A percentile compares a stretch with the other conserved stretches of the same genome.
Evolutionary conservation across 2,329 filamentous ascomycete genomes (phyloP).

Genomic region (Onygenales sp.): DNA sequence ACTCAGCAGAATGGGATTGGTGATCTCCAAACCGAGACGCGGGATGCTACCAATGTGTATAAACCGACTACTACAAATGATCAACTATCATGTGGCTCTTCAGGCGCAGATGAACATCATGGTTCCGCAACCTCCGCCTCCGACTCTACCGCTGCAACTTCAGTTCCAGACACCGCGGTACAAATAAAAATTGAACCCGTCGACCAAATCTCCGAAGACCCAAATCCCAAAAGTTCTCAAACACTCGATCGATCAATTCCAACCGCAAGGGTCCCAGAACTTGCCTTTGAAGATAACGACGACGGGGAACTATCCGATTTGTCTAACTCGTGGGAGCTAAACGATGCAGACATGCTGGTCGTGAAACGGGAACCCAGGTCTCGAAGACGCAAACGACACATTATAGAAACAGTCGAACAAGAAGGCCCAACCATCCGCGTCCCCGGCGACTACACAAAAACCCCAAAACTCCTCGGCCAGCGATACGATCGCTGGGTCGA

Average conservation of each 20-base stretch:
- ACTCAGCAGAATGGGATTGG: background rate
- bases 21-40: background rate
- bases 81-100: conserved; percentile 5
- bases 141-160: conserved; percentile 2
- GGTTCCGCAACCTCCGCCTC: background rate
- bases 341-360: conserved; percentile 17
- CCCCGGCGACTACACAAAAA: conserved; percentile 76
- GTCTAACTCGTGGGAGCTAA: conserved; percentile 19
- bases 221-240: background rate
- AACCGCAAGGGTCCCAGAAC: conserved; percentile 21
- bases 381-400: conserved; percentile 15
- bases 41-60: background rate
- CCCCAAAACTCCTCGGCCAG: conserved; percentile 63
- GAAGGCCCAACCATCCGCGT: conserved; percentile 35
- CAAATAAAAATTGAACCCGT: background rate
- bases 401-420: conserved; percentile 31
- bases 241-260: background rate
- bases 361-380: conserved; percentile 14
- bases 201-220: background rate
- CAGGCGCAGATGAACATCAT: background rate
- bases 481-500: conserved; percentile 76
- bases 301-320: conserved; percentile 18
- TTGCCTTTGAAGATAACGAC: conserved; percentile 8
- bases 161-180: background rate
- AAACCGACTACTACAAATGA: background rate